Percentiles rank a stretch among this genome's conserved stretches.
These are phyloP conservation scores for Pseudozyma hubeiensis DNA, from an alignment of 1,284 basidiomycete genomes.

Conservation along the genomic window DNA sequence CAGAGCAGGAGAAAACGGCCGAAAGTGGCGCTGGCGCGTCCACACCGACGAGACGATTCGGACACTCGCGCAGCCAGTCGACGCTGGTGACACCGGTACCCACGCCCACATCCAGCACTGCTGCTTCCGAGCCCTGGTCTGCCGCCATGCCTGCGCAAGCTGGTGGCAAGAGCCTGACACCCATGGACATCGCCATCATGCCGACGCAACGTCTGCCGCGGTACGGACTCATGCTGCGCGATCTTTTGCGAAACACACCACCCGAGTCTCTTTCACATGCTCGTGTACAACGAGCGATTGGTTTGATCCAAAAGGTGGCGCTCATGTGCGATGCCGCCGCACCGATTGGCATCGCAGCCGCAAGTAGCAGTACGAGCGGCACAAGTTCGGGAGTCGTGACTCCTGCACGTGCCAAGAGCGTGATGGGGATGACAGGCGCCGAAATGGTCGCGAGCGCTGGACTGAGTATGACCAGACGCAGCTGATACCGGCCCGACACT, in stretches of 20 bases:
- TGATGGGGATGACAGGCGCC: conserved; percentile 16
- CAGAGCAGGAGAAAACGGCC: conserved; percentile 10
- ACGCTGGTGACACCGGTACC: conserved; percentile 19
- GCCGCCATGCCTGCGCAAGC: neutral
- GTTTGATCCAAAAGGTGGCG: conserved; percentile 38
- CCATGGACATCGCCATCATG: conserved; percentile 65
- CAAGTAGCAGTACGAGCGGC: neutral
- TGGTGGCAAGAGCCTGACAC: conserved; percentile 48
- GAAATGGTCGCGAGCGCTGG: conserved; percentile 1
- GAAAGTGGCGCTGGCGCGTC: neutral
- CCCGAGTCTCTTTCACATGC: conserved; percentile 54
- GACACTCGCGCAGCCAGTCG: conserved; percentile 39
- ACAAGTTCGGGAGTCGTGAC: conserved; percentile 18
- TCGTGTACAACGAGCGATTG: conserved; percentile 45
- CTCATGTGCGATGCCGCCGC: conserved; percentile 45
- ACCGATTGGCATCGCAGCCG: neutral
- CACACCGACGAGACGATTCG: conserved; percentile 9
- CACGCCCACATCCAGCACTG: conserved; percentile 14
- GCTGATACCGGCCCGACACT: no score
- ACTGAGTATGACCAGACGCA: no score
- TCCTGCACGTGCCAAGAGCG: conserved; percentile 19
- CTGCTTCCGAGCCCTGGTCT: conserved; percentile 5
- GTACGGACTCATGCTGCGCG: conserved; percentile 60
- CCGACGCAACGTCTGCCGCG: conserved; percentile 64
- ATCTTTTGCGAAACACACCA: conserved; percentile 57